These are phyloP conservation scores for Elymus sibiricus DNA, from an alignment of 176 grass and related monocot genomes.

Conservation along the genomic window DNA sequence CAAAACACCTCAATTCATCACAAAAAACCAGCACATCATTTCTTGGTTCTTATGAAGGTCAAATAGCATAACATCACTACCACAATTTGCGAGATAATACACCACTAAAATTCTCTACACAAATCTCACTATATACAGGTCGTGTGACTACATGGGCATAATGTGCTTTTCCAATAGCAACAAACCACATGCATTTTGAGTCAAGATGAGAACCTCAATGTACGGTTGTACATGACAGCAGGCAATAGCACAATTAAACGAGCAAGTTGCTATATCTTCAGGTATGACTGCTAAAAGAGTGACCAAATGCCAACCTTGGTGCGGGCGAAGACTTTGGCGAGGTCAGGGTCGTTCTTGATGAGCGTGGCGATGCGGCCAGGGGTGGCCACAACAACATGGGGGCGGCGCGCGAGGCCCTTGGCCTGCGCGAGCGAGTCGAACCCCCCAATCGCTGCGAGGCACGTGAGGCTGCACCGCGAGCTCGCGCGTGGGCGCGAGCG, in stretches of 20 bases:
- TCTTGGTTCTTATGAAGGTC: background rate
- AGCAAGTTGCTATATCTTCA: background rate
- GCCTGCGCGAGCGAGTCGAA: constrained; percentile 78
- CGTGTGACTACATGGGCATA: background rate
- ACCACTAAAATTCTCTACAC: background rate
- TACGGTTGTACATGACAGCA: background rate
- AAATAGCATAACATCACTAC: background rate
- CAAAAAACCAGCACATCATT: background rate
- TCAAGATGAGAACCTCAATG: background rate
- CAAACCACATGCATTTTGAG: background rate
- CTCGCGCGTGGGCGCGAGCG: constrained; percentile 73
- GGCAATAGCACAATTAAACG: background rate
- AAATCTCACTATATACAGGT: background rate
- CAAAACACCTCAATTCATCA: background rate
- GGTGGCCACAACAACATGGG: constrained; percentile 81
- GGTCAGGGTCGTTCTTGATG: constrained; percentile 58
- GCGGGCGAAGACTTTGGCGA: constrained; percentile 68
- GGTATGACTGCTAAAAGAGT: background rate
- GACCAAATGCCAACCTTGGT: constrained; percentile 50
- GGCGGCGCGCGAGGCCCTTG: constrained; percentile 58
- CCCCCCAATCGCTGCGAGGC: constrained; percentile 75
- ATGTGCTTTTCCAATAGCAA: no score
- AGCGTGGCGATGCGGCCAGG: constrained; percentile 86
- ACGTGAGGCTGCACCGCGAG: constrained; percentile 81
- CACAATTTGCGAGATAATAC: background rate